These are phyloP conservation scores for Zoysia pacifica DNA, from an alignment of 176 grass and related monocot species.

Conservation along the genomic window DNA sequence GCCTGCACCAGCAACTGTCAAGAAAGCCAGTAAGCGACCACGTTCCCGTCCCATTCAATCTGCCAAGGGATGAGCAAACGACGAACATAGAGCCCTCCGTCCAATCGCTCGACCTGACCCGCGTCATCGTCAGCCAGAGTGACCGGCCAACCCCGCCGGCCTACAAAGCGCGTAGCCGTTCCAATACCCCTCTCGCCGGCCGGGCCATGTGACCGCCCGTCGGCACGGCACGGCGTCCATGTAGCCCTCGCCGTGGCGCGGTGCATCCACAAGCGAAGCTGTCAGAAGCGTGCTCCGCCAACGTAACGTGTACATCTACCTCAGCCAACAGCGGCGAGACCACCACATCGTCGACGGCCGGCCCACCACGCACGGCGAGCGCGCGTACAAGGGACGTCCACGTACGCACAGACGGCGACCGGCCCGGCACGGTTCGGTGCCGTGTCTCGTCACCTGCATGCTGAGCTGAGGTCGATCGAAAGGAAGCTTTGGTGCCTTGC, in stretches of 20 bases:
- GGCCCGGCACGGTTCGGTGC: slow-evolving; percentile 14
- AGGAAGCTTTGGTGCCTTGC: slow-evolving; percentile 39
- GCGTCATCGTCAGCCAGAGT: neutral
- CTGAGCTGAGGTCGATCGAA: neutral
- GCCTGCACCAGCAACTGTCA: neutral
- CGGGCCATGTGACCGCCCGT: slow-evolving; percentile 22
- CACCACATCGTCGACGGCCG: slow-evolving; percentile 19
- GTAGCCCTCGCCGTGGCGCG: neutral
- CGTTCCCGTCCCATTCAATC: slow-evolving; percentile 8
- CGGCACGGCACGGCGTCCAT: slow-evolving; percentile 25
- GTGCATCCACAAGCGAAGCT: neutral
- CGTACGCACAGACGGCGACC: slow-evolving; percentile 4
- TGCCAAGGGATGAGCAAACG: neutral
- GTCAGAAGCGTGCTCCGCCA: neutral
- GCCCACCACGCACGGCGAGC: neutral
- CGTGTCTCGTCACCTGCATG: slow-evolving; percentile 13
- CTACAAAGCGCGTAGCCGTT: slow-evolving; percentile 1
- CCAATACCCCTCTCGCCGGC: neutral
- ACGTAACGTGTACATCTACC: slow-evolving; percentile 30
- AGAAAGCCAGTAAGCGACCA: slow-evolving; percentile 1
- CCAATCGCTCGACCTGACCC: slow-evolving; percentile 10
- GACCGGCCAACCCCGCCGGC: neutral
- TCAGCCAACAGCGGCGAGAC: slow-evolving; percentile 34
- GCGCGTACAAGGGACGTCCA: slow-evolving; percentile 17
- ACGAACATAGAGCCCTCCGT: neutral